These are phyloP conservation scores for Sonneratia caseolaris DNA, from an alignment of 345 rosid genomes.

Conservation along the genomic window DNA sequence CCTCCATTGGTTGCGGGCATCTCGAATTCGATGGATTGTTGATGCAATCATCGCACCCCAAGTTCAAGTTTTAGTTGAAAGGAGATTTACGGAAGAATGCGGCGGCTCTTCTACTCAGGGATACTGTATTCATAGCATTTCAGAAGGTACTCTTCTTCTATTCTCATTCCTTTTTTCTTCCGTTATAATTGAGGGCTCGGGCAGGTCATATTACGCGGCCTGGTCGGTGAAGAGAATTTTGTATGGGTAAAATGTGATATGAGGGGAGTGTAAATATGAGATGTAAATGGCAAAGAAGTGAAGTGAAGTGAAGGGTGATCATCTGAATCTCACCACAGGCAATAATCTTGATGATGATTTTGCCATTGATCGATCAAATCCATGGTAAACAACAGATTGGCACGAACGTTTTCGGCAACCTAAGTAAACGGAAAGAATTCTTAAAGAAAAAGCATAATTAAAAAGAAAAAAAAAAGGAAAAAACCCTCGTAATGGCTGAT, in stretches of 20 bases:
- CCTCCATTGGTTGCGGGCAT: background rate
- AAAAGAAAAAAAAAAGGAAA: no score
- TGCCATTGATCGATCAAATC: no score
- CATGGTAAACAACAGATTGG: no score
- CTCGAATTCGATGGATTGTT: background rate
- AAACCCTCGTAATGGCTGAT: no score
- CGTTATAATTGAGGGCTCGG: background rate
- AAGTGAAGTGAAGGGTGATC: background rate
- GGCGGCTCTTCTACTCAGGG: background rate
- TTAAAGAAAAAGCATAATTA: no score
- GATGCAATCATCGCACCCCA: background rate
- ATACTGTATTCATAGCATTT: background rate
- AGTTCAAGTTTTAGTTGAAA: background rate
- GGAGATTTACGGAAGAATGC: background rate
- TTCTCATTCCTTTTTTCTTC: background rate
- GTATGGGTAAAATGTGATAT: slow-evolving; percentile 26
- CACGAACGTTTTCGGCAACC: no score
- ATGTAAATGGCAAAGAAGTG: slow-evolving; percentile 28
- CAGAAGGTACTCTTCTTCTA: background rate
- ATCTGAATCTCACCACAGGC: background rate
- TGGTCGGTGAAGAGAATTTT: slow-evolving; percentile 26
- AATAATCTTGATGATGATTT: no score
- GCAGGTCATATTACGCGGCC: background rate
- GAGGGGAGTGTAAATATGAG: slow-evolving; percentile 52
- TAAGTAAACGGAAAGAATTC: no score